Evolutionary conservation across 2,329 filamentous ascomycete genomes (phyloP).

Genomic region (Mariannaea elegans): DNA sequence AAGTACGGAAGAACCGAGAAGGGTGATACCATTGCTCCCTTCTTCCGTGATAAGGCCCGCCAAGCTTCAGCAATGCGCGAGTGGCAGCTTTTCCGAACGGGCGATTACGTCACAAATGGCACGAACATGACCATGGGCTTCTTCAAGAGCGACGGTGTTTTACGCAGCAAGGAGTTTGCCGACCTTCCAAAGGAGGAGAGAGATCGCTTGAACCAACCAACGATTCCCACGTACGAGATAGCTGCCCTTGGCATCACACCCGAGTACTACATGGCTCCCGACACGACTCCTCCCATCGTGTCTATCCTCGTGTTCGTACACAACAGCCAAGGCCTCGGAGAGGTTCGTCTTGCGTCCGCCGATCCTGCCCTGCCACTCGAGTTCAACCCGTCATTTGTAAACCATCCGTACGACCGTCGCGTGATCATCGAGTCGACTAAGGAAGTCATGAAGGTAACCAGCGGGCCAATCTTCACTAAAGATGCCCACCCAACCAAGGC

Average conservation of each 20-base stretch:
- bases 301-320: slow-evolving; percentile 26
- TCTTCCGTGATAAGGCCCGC: slow-evolving; percentile 28
- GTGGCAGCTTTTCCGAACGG: slow-evolving; percentile 27
- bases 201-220: slow-evolving; percentile 12
- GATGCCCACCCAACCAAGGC: slow-evolving; percentile 20
- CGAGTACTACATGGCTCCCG: slow-evolving; percentile 24
- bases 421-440: slow-evolving; percentile 26
- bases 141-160: slow-evolving; percentile 26
- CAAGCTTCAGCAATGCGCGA: slow-evolving; percentile 23
- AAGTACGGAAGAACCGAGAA: slow-evolving; percentile 27
- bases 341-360: slow-evolving; percentile 17
- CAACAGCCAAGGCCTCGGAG: slow-evolving; percentile 22
- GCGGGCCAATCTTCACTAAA: slow-evolving; percentile 16
- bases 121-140: slow-evolving; percentile 29
- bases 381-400: slow-evolving; percentile 22
- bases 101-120: slow-evolving; percentile 21
- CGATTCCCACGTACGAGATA: slow-evolving; percentile 26
- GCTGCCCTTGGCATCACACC: slow-evolving; percentile 17
- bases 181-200: slow-evolving; percentile 2
- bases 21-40: slow-evolving; percentile 10
- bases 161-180: slow-evolving; percentile 20
- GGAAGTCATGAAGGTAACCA: slow-evolving; percentile 22
- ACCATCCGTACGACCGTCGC: slow-evolving; percentile 26
- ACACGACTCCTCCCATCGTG: slow-evolving; percentile 20
- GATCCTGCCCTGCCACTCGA: slow-evolving; percentile 19